A percentile compares a stretch with the other conserved stretches of the same genome.
Evolutionary conservation across 495 filamentous ascomycete species (phyloP).

Genomic region (Podospora bellae-mahoneyi): DNA sequence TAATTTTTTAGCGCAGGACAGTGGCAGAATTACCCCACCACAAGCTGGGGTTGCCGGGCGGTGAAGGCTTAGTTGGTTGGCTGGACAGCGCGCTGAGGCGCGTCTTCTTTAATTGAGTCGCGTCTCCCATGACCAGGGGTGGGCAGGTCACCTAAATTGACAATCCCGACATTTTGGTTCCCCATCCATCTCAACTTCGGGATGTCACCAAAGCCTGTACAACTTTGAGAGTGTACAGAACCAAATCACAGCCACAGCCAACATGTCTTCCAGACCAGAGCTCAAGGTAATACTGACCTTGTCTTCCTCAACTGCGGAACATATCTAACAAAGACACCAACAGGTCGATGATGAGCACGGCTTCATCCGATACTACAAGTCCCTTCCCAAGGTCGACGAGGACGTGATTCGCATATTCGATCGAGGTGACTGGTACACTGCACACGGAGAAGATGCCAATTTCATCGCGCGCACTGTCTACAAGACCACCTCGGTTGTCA

Average conservation of each 20-base stretch:
- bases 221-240: not conserved
- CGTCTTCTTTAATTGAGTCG: constrained; percentile 30
- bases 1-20: not conserved
- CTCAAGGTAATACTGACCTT: constrained; percentile 59
- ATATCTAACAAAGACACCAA: not conserved
- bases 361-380: constrained; percentile 92
- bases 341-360: constrained; percentile 90
- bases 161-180: not conserved
- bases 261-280: constrained; percentile 88
- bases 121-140: constrained; percentile 21
- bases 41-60: not conserved
- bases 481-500: constrained; percentile 93
- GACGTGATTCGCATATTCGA: constrained; percentile 89
- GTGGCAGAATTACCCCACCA: constrained; percentile 14
- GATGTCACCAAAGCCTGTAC: constrained; percentile 1
- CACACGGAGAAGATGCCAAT: constrained; percentile 86
- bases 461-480: constrained; percentile 96
- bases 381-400: constrained; percentile 61
- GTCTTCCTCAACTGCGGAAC: not conserved
- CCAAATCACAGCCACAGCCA: constrained; percentile 16
- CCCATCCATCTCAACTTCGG: constrained; percentile 5
- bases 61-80: constrained; percentile 8
- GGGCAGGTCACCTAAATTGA: not conserved
- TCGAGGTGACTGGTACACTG: constrained; percentile 90
- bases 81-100: constrained; percentile 14